Evolutionary conservation across 2,329 filamentous ascomycete species (phyloP), one percentile per base, ranked within the genome.

Genomic region (Neonectria punicea): DNA sequence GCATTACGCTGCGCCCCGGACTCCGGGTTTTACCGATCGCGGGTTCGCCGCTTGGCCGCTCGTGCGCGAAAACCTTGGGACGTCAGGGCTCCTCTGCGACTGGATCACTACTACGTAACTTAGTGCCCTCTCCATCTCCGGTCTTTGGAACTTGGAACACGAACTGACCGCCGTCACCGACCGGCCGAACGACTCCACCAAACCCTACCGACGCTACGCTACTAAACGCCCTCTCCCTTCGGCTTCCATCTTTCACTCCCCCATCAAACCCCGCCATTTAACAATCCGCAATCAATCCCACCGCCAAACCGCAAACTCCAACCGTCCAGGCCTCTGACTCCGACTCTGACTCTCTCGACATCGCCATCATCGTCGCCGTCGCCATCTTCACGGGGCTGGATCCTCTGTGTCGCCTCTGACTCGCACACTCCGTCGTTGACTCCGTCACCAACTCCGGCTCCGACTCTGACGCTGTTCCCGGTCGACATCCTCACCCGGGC

Each of bases 1-100:
- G 64, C 63, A 63, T 53, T 59, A 46, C 58, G 50, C 53, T 36
- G 51, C 47, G 54, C 61, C 73, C 68, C 66, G 50, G 66, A 64
- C 61, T 58, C 71, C 70, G 71, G 70, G 65, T 73, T 73, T 70
- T 73, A 68, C 68, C 71, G 71, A 67, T 55, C 56, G 39, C 61
- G 60, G 53, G 57, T 57, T 65, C 53, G 58, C 58, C 34, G 53
- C 14, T 39, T 39, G 14, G 36, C 58, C 39, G 39, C 39, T 10
- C 58, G 32, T 34, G 55, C 63, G 55, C 63, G 60, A 67, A 66
- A 62, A 53, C 70, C 49, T 65, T 69, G 47, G 68, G 68, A 73
- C 68, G 69, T 72, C 71, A 70, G 69, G 68, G 36, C 36, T 39
- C 49, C 43, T 50, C 36, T 28, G 28, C 13, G 5, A 53, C 32